Evolutionary conservation across 345 rosid genomes (phyloP).

Genomic region (Eutrema yunnanense): DNA sequence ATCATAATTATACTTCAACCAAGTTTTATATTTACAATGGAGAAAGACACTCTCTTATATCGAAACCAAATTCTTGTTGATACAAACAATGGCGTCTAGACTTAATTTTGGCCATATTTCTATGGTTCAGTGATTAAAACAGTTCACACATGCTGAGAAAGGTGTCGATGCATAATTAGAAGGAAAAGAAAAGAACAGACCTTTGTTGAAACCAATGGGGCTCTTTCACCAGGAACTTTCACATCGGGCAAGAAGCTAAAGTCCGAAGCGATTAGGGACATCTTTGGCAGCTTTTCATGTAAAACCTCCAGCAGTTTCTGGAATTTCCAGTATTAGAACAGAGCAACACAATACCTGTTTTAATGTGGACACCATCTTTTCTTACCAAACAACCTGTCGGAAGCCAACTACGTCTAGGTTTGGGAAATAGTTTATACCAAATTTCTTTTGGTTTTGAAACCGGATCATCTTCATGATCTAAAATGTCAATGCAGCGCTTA

Average conservation of each 20-base stretch:
- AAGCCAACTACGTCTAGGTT: slow-evolving; percentile 89
- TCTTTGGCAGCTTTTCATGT: slow-evolving; percentile 80
- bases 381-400: slow-evolving; percentile 97
- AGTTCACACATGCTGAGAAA: background rate
- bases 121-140: background rate
- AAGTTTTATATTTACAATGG: background rate
- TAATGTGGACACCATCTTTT: background rate
- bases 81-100: background rate
- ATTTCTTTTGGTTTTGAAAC: slow-evolving; percentile 37
- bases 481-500: slow-evolving; percentile 57
- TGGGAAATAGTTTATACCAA: slow-evolving; percentile 81
- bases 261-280: slow-evolving; percentile 94
- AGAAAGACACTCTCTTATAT: background rate
- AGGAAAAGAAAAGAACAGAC: slow-evolving; percentile 27
- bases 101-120: background rate
- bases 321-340: slow-evolving; percentile 24
- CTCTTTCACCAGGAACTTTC: slow-evolving; percentile 84
- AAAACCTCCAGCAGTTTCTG: slow-evolving; percentile 84
- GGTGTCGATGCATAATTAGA: background rate
- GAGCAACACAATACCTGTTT: background rate
- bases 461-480: slow-evolving; percentile 44
- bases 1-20: too few relatives aligned
- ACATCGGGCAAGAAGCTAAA: slow-evolving; percentile 96
- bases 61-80: background rate
- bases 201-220: slow-evolving; percentile 95